These are phyloP conservation scores for Corniculantispora saksenae DNA, from an alignment of 2,329 filamentous ascomycete genomes.

Conservation along the genomic window DNA sequence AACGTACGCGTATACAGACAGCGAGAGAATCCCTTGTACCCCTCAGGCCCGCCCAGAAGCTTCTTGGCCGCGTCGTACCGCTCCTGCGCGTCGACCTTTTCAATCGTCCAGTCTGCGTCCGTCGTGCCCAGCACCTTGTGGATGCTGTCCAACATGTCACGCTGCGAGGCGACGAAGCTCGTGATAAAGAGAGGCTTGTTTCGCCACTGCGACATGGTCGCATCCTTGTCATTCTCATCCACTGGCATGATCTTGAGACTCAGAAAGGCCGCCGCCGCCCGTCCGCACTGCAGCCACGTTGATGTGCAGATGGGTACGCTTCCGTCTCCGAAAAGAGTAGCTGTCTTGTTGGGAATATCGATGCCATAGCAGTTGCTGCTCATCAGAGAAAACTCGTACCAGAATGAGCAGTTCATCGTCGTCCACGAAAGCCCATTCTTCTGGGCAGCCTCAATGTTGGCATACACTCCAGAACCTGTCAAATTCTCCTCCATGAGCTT, in stretches of 20 bases:
- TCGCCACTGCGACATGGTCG: conserved; percentile 38
- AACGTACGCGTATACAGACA: conserved; percentile 60
- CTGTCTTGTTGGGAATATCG: conserved; percentile 43
- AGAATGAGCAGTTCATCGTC: conserved; percentile 47
- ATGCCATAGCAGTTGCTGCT: conserved; percentile 45
- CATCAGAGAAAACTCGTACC: conserved; percentile 53
- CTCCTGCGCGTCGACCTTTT: conserved; percentile 44
- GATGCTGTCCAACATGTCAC: conserved; percentile 64
- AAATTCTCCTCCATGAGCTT: conserved; percentile 34
- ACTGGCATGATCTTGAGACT: conserved; percentile 48
- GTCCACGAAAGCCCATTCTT: conserved; percentile 36
- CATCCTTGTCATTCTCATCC: conserved; percentile 35
- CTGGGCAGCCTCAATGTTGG: conserved; percentile 39
- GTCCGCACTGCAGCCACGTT: conserved; percentile 60
- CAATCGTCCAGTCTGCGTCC: conserved; percentile 62
- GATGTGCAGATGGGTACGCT: conserved; percentile 55
- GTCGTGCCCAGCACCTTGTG: conserved; percentile 58
- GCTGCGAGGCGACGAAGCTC: conserved; percentile 61
- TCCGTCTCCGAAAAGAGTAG: conserved; percentile 58
- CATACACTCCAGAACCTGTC: conserved; percentile 18
- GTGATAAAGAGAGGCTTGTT: conserved; percentile 54
- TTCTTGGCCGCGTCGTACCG: conserved; percentile 48
- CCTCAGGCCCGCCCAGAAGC: conserved; percentile 40
- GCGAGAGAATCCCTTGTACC: conserved; percentile 44
- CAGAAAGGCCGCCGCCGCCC: conserved; percentile 52